Percentiles rank a stretch among this genome's conserved stretches.
These are phyloP conservation scores for Cryphonectria naterciae DNA, from an alignment of 2,329 filamentous ascomycete species.

Conservation along the genomic window DNA sequence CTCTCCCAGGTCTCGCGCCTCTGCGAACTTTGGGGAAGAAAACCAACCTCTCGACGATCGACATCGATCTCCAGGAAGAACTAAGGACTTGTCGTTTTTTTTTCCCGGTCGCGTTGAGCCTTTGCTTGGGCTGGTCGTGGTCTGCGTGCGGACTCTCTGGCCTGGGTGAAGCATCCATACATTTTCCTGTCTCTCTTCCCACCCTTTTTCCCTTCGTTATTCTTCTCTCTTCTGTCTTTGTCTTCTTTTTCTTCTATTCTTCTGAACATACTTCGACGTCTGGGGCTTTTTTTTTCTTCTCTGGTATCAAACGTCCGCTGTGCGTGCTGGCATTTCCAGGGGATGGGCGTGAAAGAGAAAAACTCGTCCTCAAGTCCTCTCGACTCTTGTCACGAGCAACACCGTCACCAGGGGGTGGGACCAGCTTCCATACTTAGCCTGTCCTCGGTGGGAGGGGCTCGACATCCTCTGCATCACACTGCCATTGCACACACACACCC, in stretches of 20 bases:
- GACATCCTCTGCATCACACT: background rate
- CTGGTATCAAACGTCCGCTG: background rate
- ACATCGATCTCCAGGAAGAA: background rate
- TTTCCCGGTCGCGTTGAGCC: background rate
- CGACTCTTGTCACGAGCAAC: background rate
- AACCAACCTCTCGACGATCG: background rate
- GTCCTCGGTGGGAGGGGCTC: background rate
- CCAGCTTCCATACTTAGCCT: background rate
- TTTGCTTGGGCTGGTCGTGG: background rate
- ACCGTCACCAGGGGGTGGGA: background rate
- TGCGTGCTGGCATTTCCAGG: too few relatives aligned
- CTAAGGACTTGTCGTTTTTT: background rate
- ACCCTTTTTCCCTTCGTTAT: background rate
- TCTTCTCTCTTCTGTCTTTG: background rate
- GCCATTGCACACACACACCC: background rate
- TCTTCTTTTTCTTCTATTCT: background rate
- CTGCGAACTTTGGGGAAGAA: background rate
- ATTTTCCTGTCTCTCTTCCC: background rate
- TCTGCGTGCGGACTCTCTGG: background rate
- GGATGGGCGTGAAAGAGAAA: background rate
- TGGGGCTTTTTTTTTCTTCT: background rate
- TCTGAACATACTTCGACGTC: background rate
- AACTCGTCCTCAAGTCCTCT: background rate
- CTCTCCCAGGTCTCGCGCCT: background rate
- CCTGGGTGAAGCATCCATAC: background rate